Conservation (phyloP, 192 early-diverging fungal species). For the Coemansia reversa region DNA sequence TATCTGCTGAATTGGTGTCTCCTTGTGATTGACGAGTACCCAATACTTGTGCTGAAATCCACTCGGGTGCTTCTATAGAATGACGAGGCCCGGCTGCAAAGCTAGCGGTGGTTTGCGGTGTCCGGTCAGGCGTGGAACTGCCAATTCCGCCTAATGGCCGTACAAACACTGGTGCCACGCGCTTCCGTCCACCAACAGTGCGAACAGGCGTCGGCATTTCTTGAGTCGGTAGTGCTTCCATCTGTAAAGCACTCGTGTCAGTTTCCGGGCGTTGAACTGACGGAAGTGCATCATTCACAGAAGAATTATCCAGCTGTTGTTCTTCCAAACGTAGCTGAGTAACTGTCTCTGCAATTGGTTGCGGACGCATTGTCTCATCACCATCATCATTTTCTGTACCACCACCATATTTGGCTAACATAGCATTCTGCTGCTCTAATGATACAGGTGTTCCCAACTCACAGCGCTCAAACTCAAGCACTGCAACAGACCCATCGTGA, state of each 20-base stretch:
- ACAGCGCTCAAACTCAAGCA: conserved; percentile 66
- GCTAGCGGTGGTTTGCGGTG: background rate
- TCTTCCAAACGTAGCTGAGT: conserved; percentile 69
- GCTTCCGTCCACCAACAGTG: conserved; percentile 79
- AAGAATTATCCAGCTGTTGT: conserved; percentile 15
- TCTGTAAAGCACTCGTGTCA: background rate
- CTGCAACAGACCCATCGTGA: conserved; percentile 83
- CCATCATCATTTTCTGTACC: conserved; percentile 7
- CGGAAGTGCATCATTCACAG: conserved; percentile 7
- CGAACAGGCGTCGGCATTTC: conserved; percentile 57
- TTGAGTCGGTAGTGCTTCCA: conserved; percentile 28
- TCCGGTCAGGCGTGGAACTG: background rate
- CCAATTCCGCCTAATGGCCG: conserved; percentile 25
- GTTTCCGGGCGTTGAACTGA: background rate
- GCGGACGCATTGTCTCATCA: conserved; percentile 53
- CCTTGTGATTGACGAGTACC: conserved; percentile 19
- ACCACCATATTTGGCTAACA: conserved; percentile 19
- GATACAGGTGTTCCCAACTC: conserved; percentile 70
- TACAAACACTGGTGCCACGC: conserved; percentile 75
- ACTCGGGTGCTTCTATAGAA: conserved; percentile 34
- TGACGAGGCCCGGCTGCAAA: background rate
- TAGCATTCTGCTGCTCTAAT: conserved; percentile 62
- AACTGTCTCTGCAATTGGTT: conserved; percentile 59
- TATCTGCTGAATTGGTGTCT: background rate
- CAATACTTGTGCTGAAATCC: conserved; percentile 32